Evolutionary conservation across 2,329 filamentous ascomycete species (phyloP), one percentile per base, ranked within the genome.

Genomic region (Alternaria rosae): DNA sequence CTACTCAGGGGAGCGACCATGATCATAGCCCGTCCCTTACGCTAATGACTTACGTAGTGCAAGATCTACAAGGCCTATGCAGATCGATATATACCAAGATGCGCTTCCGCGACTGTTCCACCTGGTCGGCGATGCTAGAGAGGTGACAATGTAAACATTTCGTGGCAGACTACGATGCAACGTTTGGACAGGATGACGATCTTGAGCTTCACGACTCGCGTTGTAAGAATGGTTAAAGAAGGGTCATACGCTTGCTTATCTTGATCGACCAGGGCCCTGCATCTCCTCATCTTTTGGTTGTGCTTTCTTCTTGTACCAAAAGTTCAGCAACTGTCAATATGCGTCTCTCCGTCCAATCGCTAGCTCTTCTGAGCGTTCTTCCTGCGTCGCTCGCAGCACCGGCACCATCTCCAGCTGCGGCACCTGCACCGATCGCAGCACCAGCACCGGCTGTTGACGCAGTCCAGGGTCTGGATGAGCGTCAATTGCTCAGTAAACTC

Each of bases 301-400:
- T 28, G 51, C 32, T 26, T 17, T 28, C 30, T 28, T 25, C 25
- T 30, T 6, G 32, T 44, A 30, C 26, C 23, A 32, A 35, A 35
- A 12, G 23, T 21, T 9, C 15, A 13, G 15, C 35, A 41, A 25
- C 10, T 12, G 15, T 45, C 50, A 51, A 54, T 10, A 70, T 69
- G 66, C 66, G 64, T 57, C 53, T 60, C 12, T 23, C 28, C 35
- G 47, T 54, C 13, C 35, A 32, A 28, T 62, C 55, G 23, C 30
- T 69, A 25, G 66, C 61, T 51, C 41, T 66, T 21, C 44, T 68
- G 47, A 44, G 68, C 61, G 32, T 68, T 35, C 42, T 68, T 23
- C 17, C 66, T 4, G 32, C 61, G 15, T 57, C 66, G 10, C 32
- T 63, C 11, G 57, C 61, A 47, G 52, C 51, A 32, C 59, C 59